A percentile compares a stretch with the other conserved stretches of the same genome.
Conservation (phyloP, 345 rosid genomes). For the Lumnitzera littorea region DNA sequence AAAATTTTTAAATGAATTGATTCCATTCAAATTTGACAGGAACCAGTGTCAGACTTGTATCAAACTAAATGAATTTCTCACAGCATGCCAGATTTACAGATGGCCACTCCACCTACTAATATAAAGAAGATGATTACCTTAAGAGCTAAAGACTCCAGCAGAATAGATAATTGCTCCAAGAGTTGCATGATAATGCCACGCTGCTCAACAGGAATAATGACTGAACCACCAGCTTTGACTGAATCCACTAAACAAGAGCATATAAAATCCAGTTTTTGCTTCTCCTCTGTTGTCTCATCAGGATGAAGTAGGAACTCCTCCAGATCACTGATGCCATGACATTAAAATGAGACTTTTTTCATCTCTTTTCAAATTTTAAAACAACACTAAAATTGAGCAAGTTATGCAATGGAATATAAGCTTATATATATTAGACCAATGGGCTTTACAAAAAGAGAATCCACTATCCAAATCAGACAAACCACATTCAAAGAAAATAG, state of each 20-base stretch:
- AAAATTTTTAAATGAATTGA: too few relatives aligned
- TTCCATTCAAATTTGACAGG: too few relatives aligned
- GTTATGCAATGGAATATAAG: not conserved
- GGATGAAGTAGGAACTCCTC: constrained; percentile 29
- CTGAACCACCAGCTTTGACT: constrained; percentile 73
- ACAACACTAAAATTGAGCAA: not conserved
- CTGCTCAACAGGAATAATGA: constrained; percentile 47
- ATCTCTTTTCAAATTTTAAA: constrained; percentile 6
- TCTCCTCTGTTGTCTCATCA: constrained; percentile 50
- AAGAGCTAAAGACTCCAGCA: constrained; percentile 41
- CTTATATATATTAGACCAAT: too few relatives aligned
- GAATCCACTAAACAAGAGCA: constrained; percentile 54
- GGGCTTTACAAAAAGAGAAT: too few relatives aligned
- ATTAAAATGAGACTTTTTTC: constrained; percentile 1
- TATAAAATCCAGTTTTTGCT: constrained; percentile 59
- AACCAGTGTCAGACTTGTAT: too few relatives aligned
- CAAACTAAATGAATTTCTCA: too few relatives aligned
- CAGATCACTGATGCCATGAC: constrained; percentile 14
- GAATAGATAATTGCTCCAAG: constrained; percentile 48
- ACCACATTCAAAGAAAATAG: too few relatives aligned
- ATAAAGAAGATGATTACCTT: constrained; percentile 24
- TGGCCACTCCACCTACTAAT: not conserved
- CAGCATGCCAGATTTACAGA: too few relatives aligned
- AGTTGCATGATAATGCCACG: constrained; percentile 58
- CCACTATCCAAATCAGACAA: too few relatives aligned